phyloP scores from a whole-genome alignment of 192 early-diverging fungal genomes.

The Rhizophagus prolifer region DNA sequence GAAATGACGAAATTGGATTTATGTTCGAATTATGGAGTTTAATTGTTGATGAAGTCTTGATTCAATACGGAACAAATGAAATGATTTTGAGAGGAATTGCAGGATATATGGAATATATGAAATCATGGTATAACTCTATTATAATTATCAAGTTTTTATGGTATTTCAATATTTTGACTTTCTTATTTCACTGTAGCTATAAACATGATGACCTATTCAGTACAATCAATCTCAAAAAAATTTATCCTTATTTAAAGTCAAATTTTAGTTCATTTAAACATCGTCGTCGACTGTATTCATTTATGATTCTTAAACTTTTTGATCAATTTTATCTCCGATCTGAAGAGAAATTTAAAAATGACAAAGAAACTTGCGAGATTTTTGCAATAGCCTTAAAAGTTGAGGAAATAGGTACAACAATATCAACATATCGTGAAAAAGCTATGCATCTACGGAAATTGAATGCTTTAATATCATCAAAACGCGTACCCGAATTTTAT shows the following conservation, averaged over 20 bases:
- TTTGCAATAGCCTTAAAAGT: slow-evolving; percentile 57
- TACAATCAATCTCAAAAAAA: slow-evolving; percentile 41
- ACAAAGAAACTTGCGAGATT: slow-evolving; percentile 46
- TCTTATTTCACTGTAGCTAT: background rate
- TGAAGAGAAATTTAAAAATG: slow-evolving; percentile 31
- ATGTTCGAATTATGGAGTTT: slow-evolving; percentile 39
- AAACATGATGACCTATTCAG: slow-evolving; percentile 35
- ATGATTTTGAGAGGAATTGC: slow-evolving; percentile 47
- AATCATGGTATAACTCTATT: slow-evolving; percentile 1
- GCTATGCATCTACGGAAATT: slow-evolving; percentile 73
- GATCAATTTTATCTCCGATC: slow-evolving; percentile 58
- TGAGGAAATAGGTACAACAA: slow-evolving; percentile 61
- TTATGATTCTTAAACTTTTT: slow-evolving; percentile 70
- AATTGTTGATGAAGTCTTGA: slow-evolving; percentile 42
- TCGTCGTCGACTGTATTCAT: slow-evolving; percentile 58
- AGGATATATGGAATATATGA: slow-evolving; percentile 41
- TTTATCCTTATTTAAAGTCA: slow-evolving; percentile 52
- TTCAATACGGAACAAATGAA: slow-evolving; percentile 44
- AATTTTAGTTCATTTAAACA: slow-evolving; percentile 62
- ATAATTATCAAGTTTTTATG: background rate
- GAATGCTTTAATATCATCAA: slow-evolving; percentile 58
- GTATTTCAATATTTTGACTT: background rate
- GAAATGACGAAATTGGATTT: slow-evolving; percentile 23
- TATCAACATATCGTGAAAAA: slow-evolving; percentile 79
- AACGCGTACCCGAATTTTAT: slow-evolving; percentile 72